These are phyloP conservation scores for Linum tenue DNA, from an alignment of 345 rosid species.

Conservation along the genomic window DNA sequence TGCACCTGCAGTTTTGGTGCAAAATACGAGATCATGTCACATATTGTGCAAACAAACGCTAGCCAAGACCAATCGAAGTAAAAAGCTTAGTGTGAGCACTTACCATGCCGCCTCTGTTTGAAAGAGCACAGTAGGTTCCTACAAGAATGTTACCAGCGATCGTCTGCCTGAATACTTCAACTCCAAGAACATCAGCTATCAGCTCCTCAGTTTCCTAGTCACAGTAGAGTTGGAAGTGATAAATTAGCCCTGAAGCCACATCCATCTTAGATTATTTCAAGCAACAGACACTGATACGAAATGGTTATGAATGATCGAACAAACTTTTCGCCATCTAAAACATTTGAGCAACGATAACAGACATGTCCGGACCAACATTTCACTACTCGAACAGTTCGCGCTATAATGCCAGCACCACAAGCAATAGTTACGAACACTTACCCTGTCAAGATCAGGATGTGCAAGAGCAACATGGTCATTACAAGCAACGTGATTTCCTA, in stretches of 20 bases:
- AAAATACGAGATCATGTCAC: background rate
- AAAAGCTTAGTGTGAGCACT: background rate
- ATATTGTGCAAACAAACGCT: too few species aligned
- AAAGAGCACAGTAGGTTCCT: too few species aligned
- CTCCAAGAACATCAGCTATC: too few species aligned
- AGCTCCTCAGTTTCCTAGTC: slow-evolving; percentile 52
- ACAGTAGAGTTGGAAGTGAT: background rate
- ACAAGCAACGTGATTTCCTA: slow-evolving; percentile 92
- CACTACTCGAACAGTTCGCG: too few species aligned
- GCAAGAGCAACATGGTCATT: slow-evolving; percentile 93
- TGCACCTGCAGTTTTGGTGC: too few species aligned
- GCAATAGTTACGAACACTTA: slow-evolving; percentile 8
- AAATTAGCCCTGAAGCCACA: background rate
- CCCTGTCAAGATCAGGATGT: slow-evolving; percentile 84
- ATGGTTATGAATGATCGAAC: too few species aligned
- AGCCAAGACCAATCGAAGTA: background rate
- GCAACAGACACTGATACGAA: too few species aligned
- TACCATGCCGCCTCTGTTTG: slow-evolving; percentile 46
- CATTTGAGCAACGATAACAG: too few species aligned
- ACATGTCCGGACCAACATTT: background rate
- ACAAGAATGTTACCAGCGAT: slow-evolving; percentile 77
- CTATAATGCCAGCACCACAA: too few species aligned
- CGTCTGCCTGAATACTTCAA: slow-evolving; percentile 60
- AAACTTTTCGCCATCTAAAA: too few species aligned
- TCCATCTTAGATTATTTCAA: too few species aligned